phyloP scores from a whole-genome alignment of 129 eudicot species.

The Lactuca sativa region DNA sequence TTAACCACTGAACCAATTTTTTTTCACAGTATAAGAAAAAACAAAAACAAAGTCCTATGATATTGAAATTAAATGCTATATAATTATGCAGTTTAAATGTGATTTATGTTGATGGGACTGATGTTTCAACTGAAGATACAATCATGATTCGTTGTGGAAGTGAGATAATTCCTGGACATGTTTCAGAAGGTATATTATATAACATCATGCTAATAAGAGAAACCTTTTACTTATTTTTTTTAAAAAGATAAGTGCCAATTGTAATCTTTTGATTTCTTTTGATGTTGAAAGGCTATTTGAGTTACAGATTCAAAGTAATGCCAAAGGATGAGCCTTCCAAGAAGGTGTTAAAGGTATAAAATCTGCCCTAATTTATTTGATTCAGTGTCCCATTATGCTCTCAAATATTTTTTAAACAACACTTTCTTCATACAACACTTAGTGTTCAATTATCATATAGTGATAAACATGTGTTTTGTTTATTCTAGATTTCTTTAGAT shows the following conservation, averaged over 20 bases:
- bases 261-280: conserved; percentile 14
- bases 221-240: background rate
- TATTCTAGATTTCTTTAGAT: conserved; percentile 61
- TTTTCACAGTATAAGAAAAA: background rate
- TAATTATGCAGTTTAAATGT: conserved; percentile 44
- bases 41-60: background rate
- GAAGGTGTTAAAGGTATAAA: conserved; percentile 56
- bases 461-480: conserved; percentile 12
- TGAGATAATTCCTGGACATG: conserved; percentile 69
- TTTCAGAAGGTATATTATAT: conserved; percentile 50
- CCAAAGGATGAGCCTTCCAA: conserved; percentile 44
- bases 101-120: conserved; percentile 65
- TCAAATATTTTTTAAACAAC: too few relatives aligned
- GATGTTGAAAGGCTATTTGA: conserved; percentile 55
- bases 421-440: background rate
- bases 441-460: background rate
- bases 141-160: conserved; percentile 69
- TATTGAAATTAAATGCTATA: conserved; percentile 9
- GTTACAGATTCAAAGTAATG: conserved; percentile 72
- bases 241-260: conserved; percentile 1
- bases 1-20: background rate
- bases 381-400: background rate
- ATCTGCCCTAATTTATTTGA: background rate
- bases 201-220: background rate
- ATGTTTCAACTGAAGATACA: conserved; percentile 52